Base-by-base conservation (phyloP, 208 protist species). In the Leishmania tropica region DNA sequence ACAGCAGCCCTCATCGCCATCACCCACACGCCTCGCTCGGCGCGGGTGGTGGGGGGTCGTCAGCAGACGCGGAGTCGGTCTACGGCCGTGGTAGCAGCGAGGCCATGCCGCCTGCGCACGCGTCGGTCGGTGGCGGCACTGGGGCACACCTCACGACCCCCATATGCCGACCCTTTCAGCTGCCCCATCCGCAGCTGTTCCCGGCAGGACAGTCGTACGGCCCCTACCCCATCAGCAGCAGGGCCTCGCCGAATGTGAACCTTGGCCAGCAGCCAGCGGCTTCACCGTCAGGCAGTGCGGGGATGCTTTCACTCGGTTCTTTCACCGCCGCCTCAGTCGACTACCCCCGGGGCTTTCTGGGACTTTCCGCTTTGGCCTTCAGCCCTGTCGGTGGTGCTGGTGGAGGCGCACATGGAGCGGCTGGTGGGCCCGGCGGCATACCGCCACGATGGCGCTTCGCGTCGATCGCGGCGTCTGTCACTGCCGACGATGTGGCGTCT, bases 221-320 rank as follows among this genome's bases (percentile, higher is more conserved):
- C 35, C 13, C 53, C 45, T 64, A 42, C 37, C 42, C 21, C 53
- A 73, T 40, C 76, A 48, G 62, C 76, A 80, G 47, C 45, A 53
- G 40, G 42, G 64, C 56, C 73, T 53, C 15, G 2, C 40, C 71
- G 62, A 72, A 53, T 68, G 73, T 47, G 10, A 67, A 31, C 65
- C 48, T 42, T 79, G 51, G 53, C n/a, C 64, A 48, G 75, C 75
- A 51, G n/a, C 31, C 62, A 15, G 17, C 45, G 15, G 13, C 37
- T 45, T 56, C 54, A 35, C 53, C 47, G 19, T 28, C 76, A 17
- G 64, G 40, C 40, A 17, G 31, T 62, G 31, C 40, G 40, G 51
- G n/a, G 54, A 54, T 75, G 58, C 15, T 75, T n/a, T 62, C 72
- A n/a, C 72, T 75, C 35, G 77, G 81, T n/a, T 81, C 81, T 37